Evolutionary conservation across 768 basidiomycete species (phyloP).

Genomic region (Calocybe cyanea): DNA sequence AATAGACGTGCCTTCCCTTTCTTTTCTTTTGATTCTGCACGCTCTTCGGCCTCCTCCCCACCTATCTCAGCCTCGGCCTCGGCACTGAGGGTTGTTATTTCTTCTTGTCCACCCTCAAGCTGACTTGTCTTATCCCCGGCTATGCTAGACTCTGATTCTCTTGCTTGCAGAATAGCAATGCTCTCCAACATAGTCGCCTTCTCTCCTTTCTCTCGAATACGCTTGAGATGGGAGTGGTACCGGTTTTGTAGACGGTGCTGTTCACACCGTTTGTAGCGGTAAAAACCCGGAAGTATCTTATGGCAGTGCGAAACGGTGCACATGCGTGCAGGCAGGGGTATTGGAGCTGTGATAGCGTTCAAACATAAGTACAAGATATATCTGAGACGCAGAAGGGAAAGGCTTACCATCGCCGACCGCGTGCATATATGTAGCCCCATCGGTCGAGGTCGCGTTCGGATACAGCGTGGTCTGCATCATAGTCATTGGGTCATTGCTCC

Average conservation of each 20-base stretch:
- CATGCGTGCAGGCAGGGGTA: conserved; percentile 38
- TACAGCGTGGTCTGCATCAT: not conserved
- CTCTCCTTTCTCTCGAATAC: conserved; percentile 31
- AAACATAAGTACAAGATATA: not conserved
- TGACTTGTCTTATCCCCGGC: not conserved
- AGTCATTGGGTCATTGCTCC: not conserved
- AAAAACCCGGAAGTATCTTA: conserved; percentile 41
- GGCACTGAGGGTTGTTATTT: too few relatives aligned
- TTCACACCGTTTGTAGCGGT: conserved; percentile 52
- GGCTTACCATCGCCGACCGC: not conserved
- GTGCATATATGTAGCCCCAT: too few relatives aligned
- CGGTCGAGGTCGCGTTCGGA: too few relatives aligned
- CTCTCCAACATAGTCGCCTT: conserved; percentile 10
- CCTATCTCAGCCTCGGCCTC: conserved; percentile 8
- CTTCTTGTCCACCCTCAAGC: too few relatives aligned
- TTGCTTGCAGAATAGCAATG: not conserved
- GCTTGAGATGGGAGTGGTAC: conserved; percentile 48
- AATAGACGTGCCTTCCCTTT: not conserved
- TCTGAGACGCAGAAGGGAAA: not conserved
- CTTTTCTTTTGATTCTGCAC: not conserved
- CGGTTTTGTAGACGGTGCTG: conserved; percentile 54
- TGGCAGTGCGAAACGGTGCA: conserved; percentile 59
- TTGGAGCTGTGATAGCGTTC: not conserved
- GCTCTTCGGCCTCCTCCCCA: conserved; percentile 5
- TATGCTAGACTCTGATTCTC: conserved; percentile 1